These are phyloP conservation scores for Backusella liffmaniae DNA, from an alignment of 192 early-diverging fungal genomes.

Conservation along the genomic window DNA sequence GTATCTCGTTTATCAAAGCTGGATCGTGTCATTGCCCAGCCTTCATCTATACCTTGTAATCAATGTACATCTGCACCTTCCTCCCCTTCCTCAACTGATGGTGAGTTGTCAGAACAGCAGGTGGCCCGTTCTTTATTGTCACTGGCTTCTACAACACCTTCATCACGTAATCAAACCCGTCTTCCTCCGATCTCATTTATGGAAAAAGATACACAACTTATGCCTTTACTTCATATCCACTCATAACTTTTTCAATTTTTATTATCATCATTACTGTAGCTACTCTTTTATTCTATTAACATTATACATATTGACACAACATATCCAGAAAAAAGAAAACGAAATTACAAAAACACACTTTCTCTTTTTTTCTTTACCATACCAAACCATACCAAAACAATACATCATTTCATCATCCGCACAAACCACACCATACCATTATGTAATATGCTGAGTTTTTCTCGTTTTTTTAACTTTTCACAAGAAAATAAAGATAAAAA, in stretches of 20 bases:
- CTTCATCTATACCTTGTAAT: not conserved
- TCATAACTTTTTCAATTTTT: not conserved
- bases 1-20: constrained; percentile 47
- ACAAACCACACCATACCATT: constrained; percentile 7
- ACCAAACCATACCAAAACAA: not conserved
- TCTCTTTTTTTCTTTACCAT: not conserved
- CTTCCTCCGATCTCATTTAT: constrained; percentile 15
- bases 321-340: constrained; percentile 6
- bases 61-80: constrained; percentile 1
- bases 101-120: constrained; percentile 12
- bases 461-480: not conserved
- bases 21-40: constrained; percentile 24
- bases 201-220: constrained; percentile 2
- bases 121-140: constrained; percentile 24
- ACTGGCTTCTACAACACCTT: not conserved
- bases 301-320: constrained; percentile 4
- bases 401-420: not conserved
- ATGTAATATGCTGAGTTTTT: constrained; percentile 5
- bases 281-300: not conserved
- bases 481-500: constrained; percentile 6
- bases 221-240: constrained; percentile 4
- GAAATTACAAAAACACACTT: not conserved
- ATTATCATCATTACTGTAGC: not conserved
- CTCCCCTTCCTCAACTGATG: not conserved
- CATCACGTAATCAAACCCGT: not conserved